Evolutionary conservation across 192 early-diverging fungal genomes (phyloP).

Genomic region (Obelidium mucronatum): DNA sequence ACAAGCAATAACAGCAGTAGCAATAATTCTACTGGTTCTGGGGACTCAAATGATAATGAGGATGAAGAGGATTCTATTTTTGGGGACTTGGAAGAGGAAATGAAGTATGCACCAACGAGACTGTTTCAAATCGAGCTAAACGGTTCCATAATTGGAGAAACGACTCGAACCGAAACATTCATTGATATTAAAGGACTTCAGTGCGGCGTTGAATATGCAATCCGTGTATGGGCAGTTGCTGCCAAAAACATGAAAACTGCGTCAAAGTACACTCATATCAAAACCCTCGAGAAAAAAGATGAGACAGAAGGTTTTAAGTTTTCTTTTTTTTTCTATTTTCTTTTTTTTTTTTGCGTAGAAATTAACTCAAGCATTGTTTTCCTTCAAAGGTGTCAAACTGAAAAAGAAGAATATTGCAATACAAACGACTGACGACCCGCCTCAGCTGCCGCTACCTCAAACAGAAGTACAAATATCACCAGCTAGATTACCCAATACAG

Average conservation of each 20-base stretch:
- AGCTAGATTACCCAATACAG: not conserved
- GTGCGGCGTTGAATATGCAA: constrained; percentile 26
- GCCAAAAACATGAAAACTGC: constrained; percentile 33
- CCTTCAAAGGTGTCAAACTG: not conserved
- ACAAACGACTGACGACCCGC: not conserved
- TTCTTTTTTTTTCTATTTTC: not conserved
- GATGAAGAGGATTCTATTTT: not conserved
- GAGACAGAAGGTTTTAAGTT: not conserved
- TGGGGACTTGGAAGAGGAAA: not conserved
- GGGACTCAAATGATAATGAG: not conserved
- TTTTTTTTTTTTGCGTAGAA: no score
- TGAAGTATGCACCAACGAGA: constrained; percentile 21
- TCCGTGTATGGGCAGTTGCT: constrained; percentile 51
- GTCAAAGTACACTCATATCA: constrained; percentile 37
- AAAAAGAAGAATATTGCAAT: not conserved
- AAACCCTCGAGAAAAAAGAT: constrained; percentile 27
- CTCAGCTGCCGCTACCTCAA: not conserved
- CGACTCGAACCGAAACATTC: constrained; percentile 32
- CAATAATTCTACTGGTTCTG: no score
- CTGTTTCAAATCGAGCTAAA: constrained; percentile 47
- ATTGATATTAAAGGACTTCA: constrained; percentile 35
- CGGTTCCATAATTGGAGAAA: constrained; percentile 47
- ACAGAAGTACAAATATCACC: not conserved
- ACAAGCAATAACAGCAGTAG: no score
- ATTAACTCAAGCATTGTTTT: no score